Evolutionary conservation across 768 basidiomycete species (phyloP), one percentile per base, ranked within the genome.

Genomic region (Fistulinella prunicolor): DNA sequence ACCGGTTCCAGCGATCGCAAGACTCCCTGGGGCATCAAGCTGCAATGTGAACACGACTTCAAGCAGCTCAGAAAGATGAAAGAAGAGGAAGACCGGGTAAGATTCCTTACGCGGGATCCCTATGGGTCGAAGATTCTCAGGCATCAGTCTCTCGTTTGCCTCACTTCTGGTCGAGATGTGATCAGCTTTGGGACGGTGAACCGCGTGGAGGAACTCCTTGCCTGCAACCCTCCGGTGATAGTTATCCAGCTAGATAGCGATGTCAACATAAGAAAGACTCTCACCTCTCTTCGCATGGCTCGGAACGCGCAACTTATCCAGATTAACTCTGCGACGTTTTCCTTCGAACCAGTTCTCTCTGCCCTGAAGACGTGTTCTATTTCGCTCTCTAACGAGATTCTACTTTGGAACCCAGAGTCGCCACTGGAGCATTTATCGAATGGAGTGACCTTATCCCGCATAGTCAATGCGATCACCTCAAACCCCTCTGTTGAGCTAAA

Each of bases 291-390:
- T 13, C 62, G 57, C 23, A 54, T 83, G 30, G 64, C 65, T 14
- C 7, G 64, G 14, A 45, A 66, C 13, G 53, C 78, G 30, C 66
- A 64, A 13, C 69, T 86, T n/a, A 58, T 86, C 28, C 80, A 80
- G 47, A 80, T 85, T 23, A 77, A 86, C 54, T 80, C 79, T 0
- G 80, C 82, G 0, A 48, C 85, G 3, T 86, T 86, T 53, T 69
- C 85, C 0, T 86, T 75, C 42, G 77, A 84, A 55, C 82, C 83
- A 0, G 69, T 86, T 28, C 71, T 88, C 17, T 74, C 68, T 30
- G 78, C 74, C 1, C 69, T 88, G 17, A 75, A 85, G 62, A 60
- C n/a, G n/a, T n/a, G n/a, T n/a, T n/a, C 70, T 26, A 75, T 71
- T 52, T 69, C 46, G 9, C 52, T 53, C 40, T 77, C 6, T 52